Evolutionary conservation across 208 protist species (phyloP), one percentile per base, ranked within the genome.

Genomic region (Crithidia fasciculata): DNA sequence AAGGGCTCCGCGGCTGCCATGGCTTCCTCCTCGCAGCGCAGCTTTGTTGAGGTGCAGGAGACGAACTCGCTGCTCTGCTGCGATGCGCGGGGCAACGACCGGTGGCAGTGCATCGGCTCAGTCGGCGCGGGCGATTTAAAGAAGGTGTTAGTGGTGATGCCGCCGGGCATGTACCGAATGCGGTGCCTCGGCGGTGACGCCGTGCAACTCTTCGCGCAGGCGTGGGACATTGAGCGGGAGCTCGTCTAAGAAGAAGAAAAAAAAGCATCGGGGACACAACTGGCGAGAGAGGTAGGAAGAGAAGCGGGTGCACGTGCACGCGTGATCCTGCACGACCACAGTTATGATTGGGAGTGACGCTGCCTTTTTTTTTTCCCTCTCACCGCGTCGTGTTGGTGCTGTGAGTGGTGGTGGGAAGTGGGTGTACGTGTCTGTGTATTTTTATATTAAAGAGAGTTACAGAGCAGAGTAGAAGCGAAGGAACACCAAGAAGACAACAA

Each of bases 151-250:
- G 81, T 96, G 5, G 78, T 88, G 44, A 72, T 96, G 41, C 89
- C 91, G 9, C 56, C 76, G 6, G 91, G 91, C 15, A 82, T 63
- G 61, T 96, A 96, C 71, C 77, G 82, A 39, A 47, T 96, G 47
- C 87, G 89, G 5, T 89, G 72, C 43, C 43, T 85, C 15, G 89
- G 89, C 8, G 56, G 56, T 8, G 68, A 71, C 19, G 65, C 84
- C 3, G 60, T 96, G 28, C 87, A 89, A 49, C 75, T 94, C 28
- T 96, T 94, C 74, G 86, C 87, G 3, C 89, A 94, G 76, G 85
- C 81, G n/a, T 94, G 87, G 87, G 91, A 96, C 60, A 55, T 96
- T 8, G 87, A 92, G 66, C 81, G 81, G 15, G 82, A 92, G 66
- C 67, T 96, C 18, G 68, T 72, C 45, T 94, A 84, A 72, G 40